phyloP scores from a whole-genome alignment of 2,329 filamentous ascomycete species.

The Akanthomyces uredinophilus region DNA sequence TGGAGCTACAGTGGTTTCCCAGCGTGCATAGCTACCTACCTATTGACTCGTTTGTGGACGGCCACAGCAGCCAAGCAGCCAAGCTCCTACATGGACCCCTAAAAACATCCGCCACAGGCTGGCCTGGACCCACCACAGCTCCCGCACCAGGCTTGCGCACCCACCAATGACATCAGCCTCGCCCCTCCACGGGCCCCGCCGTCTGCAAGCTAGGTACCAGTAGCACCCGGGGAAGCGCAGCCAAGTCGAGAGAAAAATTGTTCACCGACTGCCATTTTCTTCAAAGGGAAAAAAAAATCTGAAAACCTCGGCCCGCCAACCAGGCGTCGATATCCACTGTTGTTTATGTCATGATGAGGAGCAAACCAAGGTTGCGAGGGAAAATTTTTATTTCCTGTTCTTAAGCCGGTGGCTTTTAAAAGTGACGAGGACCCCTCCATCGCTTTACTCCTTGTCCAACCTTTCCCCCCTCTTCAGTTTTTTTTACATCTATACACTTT shows the following conservation, averaged over 20 bases:
- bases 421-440: not conserved
- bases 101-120: not conserved
- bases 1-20: no score
- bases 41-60: no score
- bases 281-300: not conserved
- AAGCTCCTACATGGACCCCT: no score
- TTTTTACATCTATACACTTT: not conserved
- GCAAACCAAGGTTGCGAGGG: not conserved
- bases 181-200: not conserved
- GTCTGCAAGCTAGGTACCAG: not conserved
- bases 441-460: not conserved
- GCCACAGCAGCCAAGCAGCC: no score
- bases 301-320: slow-evolving; percentile 9
- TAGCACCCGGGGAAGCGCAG: not conserved
- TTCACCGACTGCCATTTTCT: slow-evolving; percentile 6
- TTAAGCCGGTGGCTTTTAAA: not conserved
- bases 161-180: slow-evolving; percentile 9
- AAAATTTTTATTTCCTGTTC: not conserved
- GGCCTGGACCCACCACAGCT: not conserved
- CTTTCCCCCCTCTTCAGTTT: not conserved
- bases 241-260: not conserved
- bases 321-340: slow-evolving; percentile 12
- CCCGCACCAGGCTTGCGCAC: not conserved
- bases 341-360: slow-evolving; percentile 12
- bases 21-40: no score